Conservation (phyloP, 805 yeast genomes). For the Lipomyces kockii region DNA sequence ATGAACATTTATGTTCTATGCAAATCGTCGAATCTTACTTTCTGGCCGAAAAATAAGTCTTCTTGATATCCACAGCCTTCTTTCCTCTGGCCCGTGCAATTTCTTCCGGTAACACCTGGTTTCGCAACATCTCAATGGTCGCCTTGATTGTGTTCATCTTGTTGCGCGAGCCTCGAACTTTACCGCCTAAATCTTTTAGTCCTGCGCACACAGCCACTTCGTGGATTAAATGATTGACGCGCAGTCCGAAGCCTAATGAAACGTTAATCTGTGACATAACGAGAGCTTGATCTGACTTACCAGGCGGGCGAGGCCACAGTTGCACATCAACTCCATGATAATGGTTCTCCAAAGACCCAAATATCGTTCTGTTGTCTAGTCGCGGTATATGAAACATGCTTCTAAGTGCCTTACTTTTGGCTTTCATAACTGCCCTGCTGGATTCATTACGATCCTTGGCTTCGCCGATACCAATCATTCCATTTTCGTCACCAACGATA, state of each 20-base stretch:
- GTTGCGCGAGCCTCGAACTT: constrained; percentile 83
- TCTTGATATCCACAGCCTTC: constrained; percentile 89
- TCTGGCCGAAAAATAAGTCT: constrained; percentile 64
- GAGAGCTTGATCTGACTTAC: constrained; percentile 51
- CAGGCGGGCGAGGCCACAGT: constrained; percentile 86
- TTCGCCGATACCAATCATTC: constrained; percentile 93
- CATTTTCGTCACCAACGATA: constrained; percentile 90
- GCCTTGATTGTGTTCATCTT: constrained; percentile 94
- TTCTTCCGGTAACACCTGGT: constrained; percentile 82
- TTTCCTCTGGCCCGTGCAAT: constrained; percentile 92
- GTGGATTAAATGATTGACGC: constrained; percentile 87
- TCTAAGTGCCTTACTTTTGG: constrained; percentile 92
- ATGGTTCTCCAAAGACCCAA: constrained; percentile 79
- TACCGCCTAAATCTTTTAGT: constrained; percentile 88
- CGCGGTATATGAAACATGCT: constrained; percentile 81
- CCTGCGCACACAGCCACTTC: constrained; percentile 94
- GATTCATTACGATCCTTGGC: constrained; percentile 85
- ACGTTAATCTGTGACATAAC: background rate
- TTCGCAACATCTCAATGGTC: constrained; percentile 78
- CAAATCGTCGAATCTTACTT: constrained; percentile 40
- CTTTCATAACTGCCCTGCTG: constrained; percentile 75
- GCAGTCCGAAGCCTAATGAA: constrained; percentile 59
- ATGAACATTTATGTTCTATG: background rate
- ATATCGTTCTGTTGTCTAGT: constrained; percentile 87
- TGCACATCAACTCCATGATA: constrained; percentile 84